Evolutionary conservation across 1,139 yeast species (phyloP).

Genomic region (Suhomyces guaymorum): DNA sequence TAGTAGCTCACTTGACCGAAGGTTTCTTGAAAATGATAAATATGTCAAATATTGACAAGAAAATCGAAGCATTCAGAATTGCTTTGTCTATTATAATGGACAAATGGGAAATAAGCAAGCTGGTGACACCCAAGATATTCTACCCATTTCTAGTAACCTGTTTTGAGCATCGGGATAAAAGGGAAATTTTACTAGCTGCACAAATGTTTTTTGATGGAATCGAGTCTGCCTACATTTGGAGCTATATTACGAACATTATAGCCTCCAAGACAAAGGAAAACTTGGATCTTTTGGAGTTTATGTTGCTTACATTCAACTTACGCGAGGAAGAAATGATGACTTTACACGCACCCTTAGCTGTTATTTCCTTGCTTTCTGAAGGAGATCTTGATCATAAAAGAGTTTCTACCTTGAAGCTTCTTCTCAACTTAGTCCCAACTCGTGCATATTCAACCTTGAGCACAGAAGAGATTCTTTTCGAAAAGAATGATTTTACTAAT

Average conservation of each 20-base stretch:
- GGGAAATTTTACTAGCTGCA: slow-evolving; percentile 57
- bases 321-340: slow-evolving; percentile 85
- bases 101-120: slow-evolving; percentile 87
- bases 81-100: slow-evolving; percentile 73
- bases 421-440: slow-evolving; percentile 56
- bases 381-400: slow-evolving; percentile 21
- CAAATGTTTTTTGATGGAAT: slow-evolving; percentile 79
- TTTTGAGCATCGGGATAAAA: slow-evolving; percentile 23
- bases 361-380: slow-evolving; percentile 44
- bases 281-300: slow-evolving; percentile 54
- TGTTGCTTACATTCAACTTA: slow-evolving; percentile 66
- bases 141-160: slow-evolving; percentile 56
- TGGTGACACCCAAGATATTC: slow-evolving; percentile 68
- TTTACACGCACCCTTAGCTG: slow-evolving; percentile 70
- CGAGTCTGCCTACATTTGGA: slow-evolving; percentile 79
- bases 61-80: slow-evolving; percentile 59
- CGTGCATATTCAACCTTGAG: slow-evolving; percentile 55
- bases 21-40: slow-evolving; percentile 56
- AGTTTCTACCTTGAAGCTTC: slow-evolving; percentile 36
- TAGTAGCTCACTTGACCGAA: slow-evolving; percentile 46
- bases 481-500: slow-evolving; percentile 1
- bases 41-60: slow-evolving; percentile 29
- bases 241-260: slow-evolving; percentile 47
- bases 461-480: background rate
- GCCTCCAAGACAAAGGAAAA: slow-evolving; percentile 19